Evolutionary conservation across 192 early-diverging fungal species (phyloP).

Genomic region (Dissophora globulifera): DNA sequence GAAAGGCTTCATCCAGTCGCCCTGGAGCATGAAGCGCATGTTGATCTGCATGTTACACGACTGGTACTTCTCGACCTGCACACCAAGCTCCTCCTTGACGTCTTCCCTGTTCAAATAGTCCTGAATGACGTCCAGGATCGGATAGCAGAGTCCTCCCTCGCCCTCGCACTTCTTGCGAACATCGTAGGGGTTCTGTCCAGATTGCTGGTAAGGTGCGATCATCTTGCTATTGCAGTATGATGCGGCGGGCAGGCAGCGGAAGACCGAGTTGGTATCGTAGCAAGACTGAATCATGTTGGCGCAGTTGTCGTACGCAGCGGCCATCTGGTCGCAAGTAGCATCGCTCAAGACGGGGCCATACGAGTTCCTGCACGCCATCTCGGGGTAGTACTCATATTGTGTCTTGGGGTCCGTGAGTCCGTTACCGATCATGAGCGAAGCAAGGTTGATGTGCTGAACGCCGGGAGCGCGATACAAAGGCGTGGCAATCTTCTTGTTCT

Average conservation of each 20-base stretch:
- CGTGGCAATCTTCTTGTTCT: conserved; percentile 70
- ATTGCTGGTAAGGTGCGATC: conserved; percentile 81
- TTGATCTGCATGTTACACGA: conserved; percentile 90
- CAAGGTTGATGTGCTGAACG: conserved; percentile 70
- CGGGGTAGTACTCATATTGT: conserved; percentile 91
- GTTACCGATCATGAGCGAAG: conserved; percentile 89
- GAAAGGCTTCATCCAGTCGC: conserved; percentile 83
- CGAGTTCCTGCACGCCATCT: conserved; percentile 76
- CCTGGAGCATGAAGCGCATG: conserved; percentile 53
- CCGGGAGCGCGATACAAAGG: conserved; percentile 46
- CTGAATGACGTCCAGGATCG: conserved; percentile 83
- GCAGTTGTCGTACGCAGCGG: conserved; percentile 78
- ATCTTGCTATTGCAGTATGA: conserved; percentile 89
- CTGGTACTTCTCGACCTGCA: conserved; percentile 71
- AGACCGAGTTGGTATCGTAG: conserved; percentile 82
- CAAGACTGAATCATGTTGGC: conserved; percentile 79
- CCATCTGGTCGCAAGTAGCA: conserved; percentile 81
- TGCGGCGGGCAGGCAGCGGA: conserved; percentile 84
- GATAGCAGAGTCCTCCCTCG: conserved; percentile 86
- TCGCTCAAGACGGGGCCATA: conserved; percentile 83
- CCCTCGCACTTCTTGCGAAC: conserved; percentile 87
- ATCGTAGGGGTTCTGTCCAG: conserved; percentile 94
- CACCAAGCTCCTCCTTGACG: conserved; percentile 82
- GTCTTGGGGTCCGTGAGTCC: conserved; percentile 88
- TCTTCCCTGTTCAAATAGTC: conserved; percentile 79